Conservation (phyloP, 352 stramenopile species). For the Globisporangium cederbergense region DNA sequence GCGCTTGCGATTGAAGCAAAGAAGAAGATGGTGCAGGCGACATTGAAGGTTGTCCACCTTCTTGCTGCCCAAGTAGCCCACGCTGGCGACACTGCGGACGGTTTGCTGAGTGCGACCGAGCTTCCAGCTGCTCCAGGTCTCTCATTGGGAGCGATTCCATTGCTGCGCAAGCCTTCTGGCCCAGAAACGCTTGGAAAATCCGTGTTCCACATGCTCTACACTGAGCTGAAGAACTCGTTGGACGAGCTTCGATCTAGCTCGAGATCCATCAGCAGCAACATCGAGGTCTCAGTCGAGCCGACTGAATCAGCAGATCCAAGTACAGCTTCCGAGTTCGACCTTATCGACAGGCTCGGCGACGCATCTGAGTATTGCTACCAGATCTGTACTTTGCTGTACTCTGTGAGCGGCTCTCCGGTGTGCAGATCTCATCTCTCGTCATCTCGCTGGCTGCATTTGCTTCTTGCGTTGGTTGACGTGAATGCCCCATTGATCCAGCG, state of each 20-base stretch:
- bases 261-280: slow-evolving; percentile 6
- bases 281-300: slow-evolving; percentile 33
- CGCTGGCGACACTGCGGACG: slow-evolving; percentile 60
- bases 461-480: slow-evolving; percentile 76
- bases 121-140: slow-evolving; percentile 40
- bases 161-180: slow-evolving; percentile 80
- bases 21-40: slow-evolving; percentile 83
- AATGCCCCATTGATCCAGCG: slow-evolving; percentile 74
- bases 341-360: slow-evolving; percentile 36
- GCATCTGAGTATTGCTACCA: slow-evolving; percentile 88
- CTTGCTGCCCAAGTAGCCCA: slow-evolving; percentile 87
- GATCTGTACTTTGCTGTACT: slow-evolving; percentile 85
- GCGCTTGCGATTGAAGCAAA: slow-evolving; percentile 42
- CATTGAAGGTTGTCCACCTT: slow-evolving; percentile 85
- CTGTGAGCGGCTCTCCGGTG: slow-evolving; percentile 79
- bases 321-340: slow-evolving; percentile 31
- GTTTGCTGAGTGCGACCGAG: slow-evolving; percentile 50
- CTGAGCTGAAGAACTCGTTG: slow-evolving; percentile 83
- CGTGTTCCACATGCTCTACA: slow-evolving; percentile 91
- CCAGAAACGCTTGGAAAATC: slow-evolving; percentile 88
- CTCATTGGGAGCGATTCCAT: slow-evolving; percentile 63
- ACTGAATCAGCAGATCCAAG: slow-evolving; percentile 42
- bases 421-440: slow-evolving; percentile 83
- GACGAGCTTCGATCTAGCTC: slow-evolving; percentile 58
- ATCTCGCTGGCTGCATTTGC: slow-evolving; percentile 73